Evolutionary conservation across 2,329 filamentous ascomycete genomes (phyloP).

Genomic region (Seiridium cupressi): DNA sequence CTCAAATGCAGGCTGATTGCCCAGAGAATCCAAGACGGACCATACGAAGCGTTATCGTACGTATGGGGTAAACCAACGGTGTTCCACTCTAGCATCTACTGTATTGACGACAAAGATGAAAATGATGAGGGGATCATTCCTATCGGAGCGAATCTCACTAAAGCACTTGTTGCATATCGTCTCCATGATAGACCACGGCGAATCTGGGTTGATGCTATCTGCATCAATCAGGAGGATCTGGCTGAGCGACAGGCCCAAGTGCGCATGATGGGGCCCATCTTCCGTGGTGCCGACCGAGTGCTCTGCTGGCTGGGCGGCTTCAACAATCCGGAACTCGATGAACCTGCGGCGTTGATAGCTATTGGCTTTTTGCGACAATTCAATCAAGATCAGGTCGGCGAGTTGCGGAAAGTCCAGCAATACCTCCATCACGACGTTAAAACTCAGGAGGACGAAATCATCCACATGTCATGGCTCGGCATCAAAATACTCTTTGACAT

Average conservation of each 20-base stretch:
- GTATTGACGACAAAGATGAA: neutral
- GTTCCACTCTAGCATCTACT: neutral
- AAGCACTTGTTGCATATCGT: neutral
- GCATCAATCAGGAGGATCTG: slow-evolving; percentile 3
- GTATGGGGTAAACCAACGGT: slow-evolving; percentile 6
- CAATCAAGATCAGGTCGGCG: neutral
- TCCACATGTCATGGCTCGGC: slow-evolving; percentile 3
- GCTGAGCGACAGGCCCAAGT: neutral
- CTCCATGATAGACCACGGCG: neutral
- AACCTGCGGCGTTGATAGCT: neutral
- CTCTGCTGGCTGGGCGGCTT: slow-evolving; percentile 5
- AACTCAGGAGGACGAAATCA: neutral
- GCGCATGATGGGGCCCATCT: neutral
- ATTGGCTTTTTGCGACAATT: slow-evolving; percentile 3
- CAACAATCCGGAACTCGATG: neutral
- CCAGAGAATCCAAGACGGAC: neutral
- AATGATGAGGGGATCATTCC: neutral
- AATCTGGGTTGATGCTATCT: slow-evolving; percentile 2
- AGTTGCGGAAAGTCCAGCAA: neutral
- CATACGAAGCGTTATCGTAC: slow-evolving; percentile 5
- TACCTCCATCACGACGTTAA: slow-evolving; percentile 1
- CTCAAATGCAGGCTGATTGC: neutral
- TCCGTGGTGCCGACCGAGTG: neutral
- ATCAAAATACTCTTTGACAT: slow-evolving; percentile 5
- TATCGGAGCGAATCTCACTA: slow-evolving; percentile 3